Evolutionary conservation across 192 early-diverging fungal species (phyloP).

Genomic region (Coemansia interrupta): DNA sequence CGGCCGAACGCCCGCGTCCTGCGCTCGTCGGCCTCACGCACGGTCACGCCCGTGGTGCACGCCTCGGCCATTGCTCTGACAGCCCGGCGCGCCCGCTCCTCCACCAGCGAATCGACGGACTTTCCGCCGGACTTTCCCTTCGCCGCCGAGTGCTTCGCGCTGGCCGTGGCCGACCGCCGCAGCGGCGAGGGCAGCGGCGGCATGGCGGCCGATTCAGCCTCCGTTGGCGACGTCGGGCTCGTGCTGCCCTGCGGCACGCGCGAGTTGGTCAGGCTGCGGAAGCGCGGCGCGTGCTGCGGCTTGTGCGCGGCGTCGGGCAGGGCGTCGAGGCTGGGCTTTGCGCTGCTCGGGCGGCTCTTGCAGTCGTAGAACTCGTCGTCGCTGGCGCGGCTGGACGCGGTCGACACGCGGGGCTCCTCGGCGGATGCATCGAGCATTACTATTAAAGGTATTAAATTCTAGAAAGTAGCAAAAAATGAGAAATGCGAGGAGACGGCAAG

Average conservation of each 20-base stretch:
- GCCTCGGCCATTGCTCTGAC: slow-evolving; percentile 48
- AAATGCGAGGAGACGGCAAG: no score
- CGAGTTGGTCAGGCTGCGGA: slow-evolving; percentile 32
- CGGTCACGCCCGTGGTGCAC: slow-evolving; percentile 37
- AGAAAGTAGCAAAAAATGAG: neutral
- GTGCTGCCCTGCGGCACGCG: slow-evolving; percentile 7
- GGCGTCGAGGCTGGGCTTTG: slow-evolving; percentile 28
- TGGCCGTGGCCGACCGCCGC: slow-evolving; percentile 34
- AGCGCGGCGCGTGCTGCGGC: slow-evolving; percentile 14
- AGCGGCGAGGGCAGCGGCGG: slow-evolving; percentile 2
- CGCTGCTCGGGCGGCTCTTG: slow-evolving; percentile 24
- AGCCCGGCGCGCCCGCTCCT: slow-evolving; percentile 45
- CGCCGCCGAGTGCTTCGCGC: neutral
- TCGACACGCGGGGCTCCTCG: neutral
- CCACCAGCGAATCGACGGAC: slow-evolving; percentile 13
- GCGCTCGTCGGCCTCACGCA: slow-evolving; percentile 37
- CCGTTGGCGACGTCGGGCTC: neutral
- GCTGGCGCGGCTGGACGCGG: slow-evolving; percentile 11
- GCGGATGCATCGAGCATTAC: neutral
- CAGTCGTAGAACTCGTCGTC: slow-evolving; percentile 48
- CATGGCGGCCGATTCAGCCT: neutral
- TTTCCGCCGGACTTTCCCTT: neutral
- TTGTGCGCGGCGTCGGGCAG: slow-evolving; percentile 4
- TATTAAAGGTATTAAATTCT: neutral
- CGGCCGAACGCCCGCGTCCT: slow-evolving; percentile 23